phyloP scores from a whole-genome alignment of 352 stramenopile genomes.

The Phytophthora tentaculata region DNA sequence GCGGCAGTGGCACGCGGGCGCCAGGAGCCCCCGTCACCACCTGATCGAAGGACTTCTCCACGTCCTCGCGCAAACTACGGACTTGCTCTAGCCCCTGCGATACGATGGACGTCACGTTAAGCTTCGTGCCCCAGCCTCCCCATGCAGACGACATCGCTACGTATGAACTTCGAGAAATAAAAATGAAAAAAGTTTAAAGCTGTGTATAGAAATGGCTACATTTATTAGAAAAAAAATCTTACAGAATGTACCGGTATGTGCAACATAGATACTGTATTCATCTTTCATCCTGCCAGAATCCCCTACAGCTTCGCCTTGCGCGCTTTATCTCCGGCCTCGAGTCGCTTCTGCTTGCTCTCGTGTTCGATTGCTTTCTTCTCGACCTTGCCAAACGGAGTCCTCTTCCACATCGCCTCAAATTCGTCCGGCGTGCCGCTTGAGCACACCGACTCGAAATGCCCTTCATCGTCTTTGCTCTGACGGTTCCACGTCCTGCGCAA shows the following conservation, averaged over 20 bases:
- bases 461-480: background rate
- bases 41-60: constrained; percentile 90
- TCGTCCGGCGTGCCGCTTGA: too few relatives aligned
- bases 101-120: constrained; percentile 87
- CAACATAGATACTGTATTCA: too few relatives aligned
- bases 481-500: background rate
- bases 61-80: constrained; percentile 81
- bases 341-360: background rate
- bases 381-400: background rate
- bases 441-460: background rate
- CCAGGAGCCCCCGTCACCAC: constrained; percentile 53
- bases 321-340: background rate
- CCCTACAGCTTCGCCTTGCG: background rate
- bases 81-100: constrained; percentile 87
- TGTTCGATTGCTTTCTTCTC: background rate
- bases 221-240: background rate
- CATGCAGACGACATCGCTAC: constrained; percentile 35
- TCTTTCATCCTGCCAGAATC: too few relatives aligned
- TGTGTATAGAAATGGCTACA: background rate
- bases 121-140: constrained; percentile 67
- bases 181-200: background rate
- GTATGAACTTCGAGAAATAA: background rate
- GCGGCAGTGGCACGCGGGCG: constrained; percentile 19
- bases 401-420: background rate
- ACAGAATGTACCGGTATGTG: too few relatives aligned